Evolutionary conservation across 805 yeast species (phyloP).

Genomic region (Ogataea angusta): DNA sequence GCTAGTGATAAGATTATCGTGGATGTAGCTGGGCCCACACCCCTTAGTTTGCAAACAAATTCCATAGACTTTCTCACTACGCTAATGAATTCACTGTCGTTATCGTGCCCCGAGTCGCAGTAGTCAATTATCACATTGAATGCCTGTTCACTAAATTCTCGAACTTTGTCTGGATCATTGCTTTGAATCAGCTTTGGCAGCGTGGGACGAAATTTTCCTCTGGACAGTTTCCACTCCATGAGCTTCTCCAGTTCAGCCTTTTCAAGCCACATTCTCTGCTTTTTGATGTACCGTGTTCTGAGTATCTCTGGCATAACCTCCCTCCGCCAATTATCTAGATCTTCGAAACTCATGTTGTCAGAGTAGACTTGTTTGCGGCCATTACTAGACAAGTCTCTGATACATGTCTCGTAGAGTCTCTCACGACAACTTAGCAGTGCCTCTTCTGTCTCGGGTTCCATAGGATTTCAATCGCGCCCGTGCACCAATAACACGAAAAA

Average conservation of each 20-base stretch:
- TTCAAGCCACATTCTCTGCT: conserved; percentile 22
- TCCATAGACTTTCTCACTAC: conserved; percentile 30
- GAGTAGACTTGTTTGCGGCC: conserved; percentile 14
- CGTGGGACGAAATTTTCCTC: conserved; percentile 44
- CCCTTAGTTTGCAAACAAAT: conserved; percentile 36
- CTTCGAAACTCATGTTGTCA: conserved; percentile 26
- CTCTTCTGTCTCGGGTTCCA: neutral
- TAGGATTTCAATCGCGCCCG: conserved; percentile 4
- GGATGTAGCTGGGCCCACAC: conserved; percentile 52
- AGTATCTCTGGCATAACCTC: conserved; percentile 31
- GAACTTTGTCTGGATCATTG: conserved; percentile 34
- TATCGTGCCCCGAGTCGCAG: neutral
- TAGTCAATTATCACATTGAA: conserved; percentile 14
- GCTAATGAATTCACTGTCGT: conserved; percentile 18
- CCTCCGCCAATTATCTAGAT: conserved; percentile 40
- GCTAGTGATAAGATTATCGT: conserved; percentile 40
- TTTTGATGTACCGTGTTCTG: conserved; percentile 23
- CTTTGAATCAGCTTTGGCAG: conserved; percentile 40
- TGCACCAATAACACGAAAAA: conserved; percentile 9
- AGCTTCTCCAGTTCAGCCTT: conserved; percentile 38
- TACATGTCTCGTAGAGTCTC: conserved; percentile 29
- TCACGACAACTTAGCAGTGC: neutral
- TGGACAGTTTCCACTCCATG: conserved; percentile 49
- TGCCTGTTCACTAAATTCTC: conserved; percentile 32
- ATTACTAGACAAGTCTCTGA: conserved; percentile 28